Conservation (phyloP, 192 early-diverging fungal genomes). For the Entomortierella beljakovae region DNA sequence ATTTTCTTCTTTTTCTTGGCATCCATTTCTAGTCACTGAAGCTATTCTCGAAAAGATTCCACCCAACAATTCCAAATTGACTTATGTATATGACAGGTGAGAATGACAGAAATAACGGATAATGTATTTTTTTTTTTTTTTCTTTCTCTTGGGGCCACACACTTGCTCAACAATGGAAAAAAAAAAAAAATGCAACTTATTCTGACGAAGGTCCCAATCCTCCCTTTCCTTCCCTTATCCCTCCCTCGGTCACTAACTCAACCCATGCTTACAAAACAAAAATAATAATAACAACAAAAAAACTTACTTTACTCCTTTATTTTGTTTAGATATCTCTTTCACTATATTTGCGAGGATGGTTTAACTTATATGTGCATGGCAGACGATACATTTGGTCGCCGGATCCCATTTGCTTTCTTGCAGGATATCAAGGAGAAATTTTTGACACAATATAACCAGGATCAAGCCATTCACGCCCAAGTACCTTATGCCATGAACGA, state of each 20-base stretch:
- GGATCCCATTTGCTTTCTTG: constrained; percentile 91
- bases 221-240: no score
- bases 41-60: constrained; percentile 92
- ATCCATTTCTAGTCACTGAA: constrained; percentile 70
- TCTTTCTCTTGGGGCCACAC: no score
- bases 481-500: constrained; percentile 82
- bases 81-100: constrained; percentile 91
- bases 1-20: background rate
- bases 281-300: constrained; percentile 14
- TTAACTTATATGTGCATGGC: constrained; percentile 92
- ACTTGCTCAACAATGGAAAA: no score
- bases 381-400: constrained; percentile 74
- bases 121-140: no score
- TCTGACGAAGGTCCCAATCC: no score
- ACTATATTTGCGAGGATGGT: constrained; percentile 85
- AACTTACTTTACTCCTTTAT: background rate
- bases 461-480: constrained; percentile 63
- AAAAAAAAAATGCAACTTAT: no score
- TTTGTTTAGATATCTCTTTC: constrained; percentile 82
- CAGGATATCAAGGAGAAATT: constrained; percentile 83
- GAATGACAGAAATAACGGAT: no score
- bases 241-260: no score
- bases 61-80: constrained; percentile 90
- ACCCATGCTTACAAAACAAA: background rate
- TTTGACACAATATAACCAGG: constrained; percentile 64